Percentiles rank a stretch among this genome's conserved stretches.
phyloP scores from a whole-genome alignment of 2,329 filamentous ascomycete genomes.

The Magnaporthales sp. region DNA sequence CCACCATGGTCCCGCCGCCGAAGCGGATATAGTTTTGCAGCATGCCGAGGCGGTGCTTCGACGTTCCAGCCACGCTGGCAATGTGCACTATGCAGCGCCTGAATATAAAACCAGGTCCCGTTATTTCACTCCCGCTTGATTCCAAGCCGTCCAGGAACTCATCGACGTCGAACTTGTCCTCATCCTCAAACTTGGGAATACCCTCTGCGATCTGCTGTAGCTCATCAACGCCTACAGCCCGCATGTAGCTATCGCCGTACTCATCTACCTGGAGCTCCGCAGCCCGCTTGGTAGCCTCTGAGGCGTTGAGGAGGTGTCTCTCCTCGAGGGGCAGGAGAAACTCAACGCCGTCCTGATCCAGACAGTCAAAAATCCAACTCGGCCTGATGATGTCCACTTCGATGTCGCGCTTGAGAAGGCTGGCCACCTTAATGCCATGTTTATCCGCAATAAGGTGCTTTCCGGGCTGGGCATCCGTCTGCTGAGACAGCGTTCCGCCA shows the following conservation, averaged over 20 bases:
- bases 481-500: constrained; percentile 72
- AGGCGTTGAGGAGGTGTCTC: constrained; percentile 64
- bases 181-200: constrained; percentile 11
- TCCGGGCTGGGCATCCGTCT: constrained; percentile 48
- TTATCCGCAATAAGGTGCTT: constrained; percentile 76
- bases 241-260: constrained; percentile 75
- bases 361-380: constrained; percentile 76
- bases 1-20: constrained; percentile 52
- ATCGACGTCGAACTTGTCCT: background rate
- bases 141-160: background rate
- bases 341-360: constrained; percentile 46
- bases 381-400: constrained; percentile 69
- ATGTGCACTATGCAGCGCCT: constrained; percentile 34
- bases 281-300: constrained; percentile 41
- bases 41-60: constrained; percentile 22
- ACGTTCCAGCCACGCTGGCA: constrained; percentile 13
- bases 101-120: constrained; percentile 38
- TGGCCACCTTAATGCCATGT: constrained; percentile 72
- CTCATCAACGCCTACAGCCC: constrained; percentile 39
- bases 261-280: constrained; percentile 60
- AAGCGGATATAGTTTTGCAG: constrained; percentile 56
- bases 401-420: constrained; percentile 56
- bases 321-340: constrained; percentile 56
- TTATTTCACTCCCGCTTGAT: background rate
- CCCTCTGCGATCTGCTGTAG: constrained; percentile 30